Base-by-base conservation (phyloP, 2,329 filamentous ascomycete species). In the Tolypocladium sp. region DNA sequence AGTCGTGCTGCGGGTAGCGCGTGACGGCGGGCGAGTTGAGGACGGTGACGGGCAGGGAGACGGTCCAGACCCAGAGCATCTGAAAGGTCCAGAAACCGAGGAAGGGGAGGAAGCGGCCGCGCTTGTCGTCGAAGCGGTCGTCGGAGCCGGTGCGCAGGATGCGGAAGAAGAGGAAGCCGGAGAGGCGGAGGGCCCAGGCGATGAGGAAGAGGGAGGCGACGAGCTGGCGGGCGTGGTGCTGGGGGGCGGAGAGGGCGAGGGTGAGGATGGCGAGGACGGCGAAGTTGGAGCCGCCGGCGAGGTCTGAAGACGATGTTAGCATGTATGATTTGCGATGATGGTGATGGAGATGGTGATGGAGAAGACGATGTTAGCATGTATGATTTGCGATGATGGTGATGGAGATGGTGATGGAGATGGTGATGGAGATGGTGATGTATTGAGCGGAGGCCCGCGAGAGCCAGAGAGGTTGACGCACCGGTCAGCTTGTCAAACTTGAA, bases 401-500 rank as follows among this genome's bases (percentile, higher is more conserved):
- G 42, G 42, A 33, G 30, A 8, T 33, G 30, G 30, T 33, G 30
- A 33, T 33, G n/a, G n/a, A n/a, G 40, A 3, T 10, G 41, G 3
- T 22, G 9, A 2, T 25, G 42, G 42, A 33, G 30, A 8, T 33
- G 30, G 30, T n/a, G n/a, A n/a, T n/a, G n/a, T n/a, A n/a, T n/a
- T n/a, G n/a, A n/a, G n/a, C n/a, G n/a, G n/a, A n/a, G n/a, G n/a
- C n/a, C n/a, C n/a, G n/a, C n/a, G n/a, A 33, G 30, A 33, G 30
- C 30, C 30, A 33, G 30, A n/a, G n/a, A 30, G 30, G n/a, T 13
- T 2, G 13, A 46, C 42, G 22, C 20, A 66, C 65, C 65, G 8
- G 87, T 89, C 10, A 90, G 75, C 65, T 90, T 90, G 75, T 90
- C 87, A 66, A 90, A 89, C 64, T 88, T 86, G 63, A 86, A 75